phyloP scores from a whole-genome alignment of 1,284 basidiomycete species.

The Tremellales sp. region DNA sequence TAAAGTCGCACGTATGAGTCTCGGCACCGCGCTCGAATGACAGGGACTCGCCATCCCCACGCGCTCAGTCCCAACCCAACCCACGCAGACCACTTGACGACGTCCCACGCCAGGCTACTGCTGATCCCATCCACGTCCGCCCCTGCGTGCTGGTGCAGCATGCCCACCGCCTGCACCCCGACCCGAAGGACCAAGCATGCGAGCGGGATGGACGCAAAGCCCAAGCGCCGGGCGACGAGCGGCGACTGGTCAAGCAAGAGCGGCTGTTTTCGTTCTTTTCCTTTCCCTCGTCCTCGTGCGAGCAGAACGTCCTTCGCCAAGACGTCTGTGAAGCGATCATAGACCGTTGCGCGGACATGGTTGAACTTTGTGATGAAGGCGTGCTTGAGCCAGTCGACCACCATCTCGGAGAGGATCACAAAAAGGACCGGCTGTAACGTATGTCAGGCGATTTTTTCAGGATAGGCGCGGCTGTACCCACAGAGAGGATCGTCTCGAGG shows the following conservation, averaged over 20 bases:
- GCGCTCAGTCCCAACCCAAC: constrained; percentile 61
- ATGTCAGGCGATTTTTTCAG: constrained; percentile 1
- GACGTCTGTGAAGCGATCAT: constrained; percentile 93
- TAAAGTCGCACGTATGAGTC: constrained; percentile 39
- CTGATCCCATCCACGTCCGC: constrained; percentile 32
- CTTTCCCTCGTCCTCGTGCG: constrained; percentile 54
- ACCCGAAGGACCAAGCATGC: constrained; percentile 88
- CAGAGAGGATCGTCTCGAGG: constrained; percentile 75
- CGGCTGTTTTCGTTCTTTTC: constrained; percentile 47
- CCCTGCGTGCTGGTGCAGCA: constrained; percentile 52
- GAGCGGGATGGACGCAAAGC: constrained; percentile 88
- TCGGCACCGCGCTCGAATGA: background rate
- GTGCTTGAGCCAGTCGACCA: constrained; percentile 99
- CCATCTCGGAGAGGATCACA: constrained; percentile 85
- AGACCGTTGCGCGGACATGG: constrained; percentile 90
- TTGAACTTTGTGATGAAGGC: constrained; percentile 98
- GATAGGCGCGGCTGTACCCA: constrained; percentile 47
- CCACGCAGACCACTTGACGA: constrained; percentile 60
- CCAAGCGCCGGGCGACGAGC: constrained; percentile 84
- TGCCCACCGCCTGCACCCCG: constrained; percentile 67
- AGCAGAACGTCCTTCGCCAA: constrained; percentile 89
- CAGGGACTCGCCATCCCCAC: constrained; percentile 67
- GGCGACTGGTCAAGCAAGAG: constrained; percentile 94
- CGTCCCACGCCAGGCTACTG: constrained; percentile 47
- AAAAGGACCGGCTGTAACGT: constrained; percentile 75